Evolutionary conservation across 1,284 basidiomycete genomes (phyloP).

Genomic region (Wolfiporia cocos): DNA sequence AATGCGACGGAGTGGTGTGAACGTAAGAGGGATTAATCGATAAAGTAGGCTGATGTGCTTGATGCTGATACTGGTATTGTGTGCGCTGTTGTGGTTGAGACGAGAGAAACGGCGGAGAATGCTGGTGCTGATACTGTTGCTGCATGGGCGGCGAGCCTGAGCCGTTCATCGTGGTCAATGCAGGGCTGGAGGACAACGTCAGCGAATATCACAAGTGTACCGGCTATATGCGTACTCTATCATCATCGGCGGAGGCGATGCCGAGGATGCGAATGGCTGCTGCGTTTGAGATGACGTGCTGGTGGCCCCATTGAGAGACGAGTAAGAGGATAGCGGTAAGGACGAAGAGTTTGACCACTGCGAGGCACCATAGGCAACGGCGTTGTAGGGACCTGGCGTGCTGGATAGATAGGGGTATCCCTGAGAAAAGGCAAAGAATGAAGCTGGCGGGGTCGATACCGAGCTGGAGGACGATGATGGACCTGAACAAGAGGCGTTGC

Average conservation of each 20-base stretch:
- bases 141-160: constrained; percentile 24
- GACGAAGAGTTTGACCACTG: constrained; percentile 39
- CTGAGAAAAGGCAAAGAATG: constrained; percentile 33
- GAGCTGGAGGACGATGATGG: constrained; percentile 23
- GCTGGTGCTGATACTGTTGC: constrained; percentile 35
- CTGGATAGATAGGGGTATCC: constrained; percentile 26
- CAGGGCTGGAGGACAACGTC: constrained; percentile 32
- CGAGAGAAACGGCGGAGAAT: constrained; percentile 21
- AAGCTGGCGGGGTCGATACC: constrained; percentile 32
- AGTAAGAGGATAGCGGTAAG: constrained; percentile 67
- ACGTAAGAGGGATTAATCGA: constrained; percentile 27
- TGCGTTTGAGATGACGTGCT: constrained; percentile 24
- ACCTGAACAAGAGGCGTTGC: constrained; percentile 11
- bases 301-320: constrained; percentile 67
- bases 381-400: constrained; percentile 44
- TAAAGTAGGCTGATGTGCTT: constrained; percentile 31
- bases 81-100: constrained; percentile 29
- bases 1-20: constrained; percentile 28
- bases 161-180: constrained; percentile 43
- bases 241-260: constrained; percentile 36
- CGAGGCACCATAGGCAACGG: constrained; percentile 41
- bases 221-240: constrained; percentile 41
- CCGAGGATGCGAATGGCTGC: constrained; percentile 12
- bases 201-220: constrained; percentile 2
- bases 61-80: constrained; percentile 31